Base-by-base conservation (phyloP, 768 basidiomycete genomes). In the Pleurotus ostreatus region DNA sequence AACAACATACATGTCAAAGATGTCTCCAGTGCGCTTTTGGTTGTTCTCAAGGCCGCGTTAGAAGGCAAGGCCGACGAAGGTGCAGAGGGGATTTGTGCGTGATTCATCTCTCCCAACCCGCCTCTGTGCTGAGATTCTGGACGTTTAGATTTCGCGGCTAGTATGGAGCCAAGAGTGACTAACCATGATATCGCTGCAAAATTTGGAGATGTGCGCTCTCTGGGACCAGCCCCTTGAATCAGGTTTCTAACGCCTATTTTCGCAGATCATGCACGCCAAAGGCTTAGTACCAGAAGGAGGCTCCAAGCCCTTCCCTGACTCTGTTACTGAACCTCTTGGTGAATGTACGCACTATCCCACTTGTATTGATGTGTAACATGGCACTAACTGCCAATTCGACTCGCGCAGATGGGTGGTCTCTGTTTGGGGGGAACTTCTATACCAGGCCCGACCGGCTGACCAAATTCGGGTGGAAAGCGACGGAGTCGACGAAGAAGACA, bases 31-130 rank as follows among this genome's bases (percentile, higher is more conserved):
- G 72, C 71, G 18, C 44, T 78, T 5, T 34, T 71, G 22, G 61
- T 67, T 16, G 61, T 78, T 38, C 62, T 79, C 34, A 68, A 75
- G 25, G 74, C 72, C 5, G 74, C 74, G 3, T 58, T 77, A 11
- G 67, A 74, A 45, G 77, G 74, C 2, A 70, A 63, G 45, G 75
- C 76, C 2, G 73, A 74, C 25, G 73, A 77, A 53, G 77, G 75
- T 1, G 61, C 64, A 3, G 67, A 77, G 46, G 78, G 76, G 16
- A 60, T 74, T 45, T 78, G 76, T 78, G 55, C 57, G 74, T 65
- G 5, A 8, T 4, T 25, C 45, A 13, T 12, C 20, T 13, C 38
- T 6, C 5, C 16, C 16, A 11, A 9, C 30, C 9, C n/a, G 7
- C 16, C 20, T 18, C 18, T n/a, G 18, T 41, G 9, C 41, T 47